Evolutionary conservation across 2,329 filamentous ascomycete species (phyloP).

Genomic region (Bertia moriformis): DNA sequence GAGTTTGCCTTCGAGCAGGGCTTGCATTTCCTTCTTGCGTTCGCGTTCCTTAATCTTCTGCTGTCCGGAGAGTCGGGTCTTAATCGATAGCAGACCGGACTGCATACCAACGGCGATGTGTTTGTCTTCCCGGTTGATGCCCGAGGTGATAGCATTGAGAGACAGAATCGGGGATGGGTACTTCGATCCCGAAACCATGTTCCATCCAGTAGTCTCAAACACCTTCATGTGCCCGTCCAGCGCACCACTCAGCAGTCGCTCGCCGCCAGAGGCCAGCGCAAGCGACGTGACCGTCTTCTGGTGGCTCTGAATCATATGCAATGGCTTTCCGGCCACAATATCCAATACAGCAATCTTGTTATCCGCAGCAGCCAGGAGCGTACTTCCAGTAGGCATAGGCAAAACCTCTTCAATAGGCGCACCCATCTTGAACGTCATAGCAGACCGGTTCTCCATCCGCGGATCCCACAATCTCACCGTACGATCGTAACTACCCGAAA

Average conservation of each 20-base stretch:
- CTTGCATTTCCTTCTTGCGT: conserved; percentile 71
- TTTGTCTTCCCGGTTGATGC: conserved; percentile 63
- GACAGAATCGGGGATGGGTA: conserved; percentile 85
- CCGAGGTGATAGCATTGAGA: conserved; percentile 59
- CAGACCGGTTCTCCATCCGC: conserved; percentile 50
- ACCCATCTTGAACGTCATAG: conserved; percentile 92
- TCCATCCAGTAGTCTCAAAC: conserved; percentile 88
- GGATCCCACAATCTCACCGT: conserved; percentile 92
- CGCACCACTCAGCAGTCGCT: conserved; percentile 71
- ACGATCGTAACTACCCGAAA: conserved; percentile 87
- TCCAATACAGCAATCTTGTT: conserved; percentile 85
- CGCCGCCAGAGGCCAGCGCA: conserved; percentile 65
- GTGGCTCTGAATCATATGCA: conserved; percentile 80
- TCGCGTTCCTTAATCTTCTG: conserved; percentile 66
- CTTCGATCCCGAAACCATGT: conserved; percentile 86
- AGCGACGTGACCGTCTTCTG: conserved; percentile 94
- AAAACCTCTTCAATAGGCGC: conserved; percentile 80
- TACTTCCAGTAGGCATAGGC: conserved; percentile 73
- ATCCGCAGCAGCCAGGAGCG: conserved; percentile 69
- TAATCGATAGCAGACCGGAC: conserved; percentile 78
- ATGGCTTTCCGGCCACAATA: conserved; percentile 74
- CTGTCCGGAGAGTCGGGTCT: conserved; percentile 71
- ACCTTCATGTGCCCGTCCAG: conserved; percentile 95
- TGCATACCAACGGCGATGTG: conserved; percentile 93
- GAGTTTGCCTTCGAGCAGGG: conserved; percentile 62